Conservation (phyloP, 257 asterid species). For the Penstemon barbatus region DNA sequence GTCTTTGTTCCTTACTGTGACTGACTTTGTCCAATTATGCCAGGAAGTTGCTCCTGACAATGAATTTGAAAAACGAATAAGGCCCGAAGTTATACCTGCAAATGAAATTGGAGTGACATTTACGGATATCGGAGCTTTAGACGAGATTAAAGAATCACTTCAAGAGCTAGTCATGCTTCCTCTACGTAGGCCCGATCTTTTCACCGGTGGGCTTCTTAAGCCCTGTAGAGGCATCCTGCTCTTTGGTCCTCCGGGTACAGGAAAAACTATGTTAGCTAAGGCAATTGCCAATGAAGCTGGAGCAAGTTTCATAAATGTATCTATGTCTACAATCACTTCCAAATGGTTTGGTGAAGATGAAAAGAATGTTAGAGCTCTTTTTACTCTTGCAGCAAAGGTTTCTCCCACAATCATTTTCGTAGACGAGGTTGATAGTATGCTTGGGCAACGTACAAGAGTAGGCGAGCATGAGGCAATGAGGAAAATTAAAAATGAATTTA, state of each 20-base stretch:
- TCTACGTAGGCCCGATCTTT: conserved; percentile 92
- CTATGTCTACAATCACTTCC: conserved; percentile 96
- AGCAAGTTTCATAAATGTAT: conserved; percentile 95
- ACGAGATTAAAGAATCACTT: conserved; percentile 86
- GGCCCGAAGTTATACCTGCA: conserved; percentile 95
- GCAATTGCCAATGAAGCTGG: conserved; percentile 98
- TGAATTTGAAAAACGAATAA: conserved; percentile 91
- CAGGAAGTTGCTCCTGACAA: conserved; percentile 95
- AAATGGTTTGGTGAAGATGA: conserved; percentile 99
- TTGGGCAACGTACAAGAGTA: conserved; percentile 90
- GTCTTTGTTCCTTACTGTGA: conserved; percentile 1
- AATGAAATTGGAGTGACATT: conserved; percentile 87
- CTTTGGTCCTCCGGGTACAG: conserved; percentile 99
- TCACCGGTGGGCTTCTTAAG: conserved; percentile 92
- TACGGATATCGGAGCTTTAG: conserved; percentile 83
- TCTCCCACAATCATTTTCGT: conserved; percentile 93
- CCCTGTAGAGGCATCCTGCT: conserved; percentile 98
- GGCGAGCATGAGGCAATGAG: conserved; percentile 99
- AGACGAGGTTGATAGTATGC: conserved; percentile 99
- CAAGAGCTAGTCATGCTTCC: conserved; percentile 99
- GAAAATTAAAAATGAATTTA: conserved; percentile 89
- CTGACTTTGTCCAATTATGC: conserved; percentile 20
- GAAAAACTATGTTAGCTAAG: conserved; percentile 99
- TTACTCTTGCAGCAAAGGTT: conserved; percentile 94
- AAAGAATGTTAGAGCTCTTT: conserved; percentile 93